phyloP scores from a whole-genome alignment of 2,329 filamentous ascomycete species.

The Aspergillus pseudoviridinutans region DNA sequence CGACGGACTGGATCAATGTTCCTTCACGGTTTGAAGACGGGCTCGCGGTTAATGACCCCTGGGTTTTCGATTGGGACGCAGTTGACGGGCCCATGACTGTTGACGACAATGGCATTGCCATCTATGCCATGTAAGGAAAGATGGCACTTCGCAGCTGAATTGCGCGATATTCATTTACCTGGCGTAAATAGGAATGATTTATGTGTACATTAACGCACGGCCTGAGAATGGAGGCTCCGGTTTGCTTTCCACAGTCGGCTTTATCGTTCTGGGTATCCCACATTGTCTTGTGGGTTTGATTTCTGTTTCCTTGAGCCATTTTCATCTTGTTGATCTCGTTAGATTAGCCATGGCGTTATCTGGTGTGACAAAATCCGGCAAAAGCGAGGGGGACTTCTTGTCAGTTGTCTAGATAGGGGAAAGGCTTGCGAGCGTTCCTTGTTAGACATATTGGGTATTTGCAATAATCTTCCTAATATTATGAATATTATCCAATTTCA shows the following conservation, averaged over 20 bases:
- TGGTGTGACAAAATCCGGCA: constrained; percentile 1
- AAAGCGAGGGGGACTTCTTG: not conserved
- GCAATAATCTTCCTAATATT: constrained; percentile 6
- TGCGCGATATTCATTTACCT: constrained; percentile 4
- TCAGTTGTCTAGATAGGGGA: not conserved
- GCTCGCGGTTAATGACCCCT: constrained; percentile 24
- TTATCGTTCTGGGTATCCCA: not conserved
- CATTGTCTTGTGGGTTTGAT: not conserved
- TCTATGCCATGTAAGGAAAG: constrained; percentile 25
- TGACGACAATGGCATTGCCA: constrained; percentile 23
- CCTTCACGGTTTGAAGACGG: constrained; percentile 23
- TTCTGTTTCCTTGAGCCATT: constrained; percentile 1
- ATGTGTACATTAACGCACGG: constrained; percentile 2
- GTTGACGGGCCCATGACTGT: constrained; percentile 24
- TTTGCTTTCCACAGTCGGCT: not conserved
- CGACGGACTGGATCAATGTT: constrained; percentile 31
- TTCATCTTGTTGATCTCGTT: constrained; percentile 3
- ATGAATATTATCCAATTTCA: constrained; percentile 2
- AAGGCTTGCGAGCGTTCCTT: not conserved
- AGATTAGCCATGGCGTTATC: constrained; percentile 11
- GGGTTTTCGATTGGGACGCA: constrained; percentile 39
- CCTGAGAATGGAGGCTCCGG: not conserved
- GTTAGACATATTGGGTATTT: not conserved
- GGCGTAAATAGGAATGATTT: constrained; percentile 16
- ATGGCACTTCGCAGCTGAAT: constrained; percentile 10